Evolutionary conservation across 495 filamentous ascomycete species (phyloP), one percentile per base, ranked within the genome.

Genomic region (Parathielavia hyrcaniae): DNA sequence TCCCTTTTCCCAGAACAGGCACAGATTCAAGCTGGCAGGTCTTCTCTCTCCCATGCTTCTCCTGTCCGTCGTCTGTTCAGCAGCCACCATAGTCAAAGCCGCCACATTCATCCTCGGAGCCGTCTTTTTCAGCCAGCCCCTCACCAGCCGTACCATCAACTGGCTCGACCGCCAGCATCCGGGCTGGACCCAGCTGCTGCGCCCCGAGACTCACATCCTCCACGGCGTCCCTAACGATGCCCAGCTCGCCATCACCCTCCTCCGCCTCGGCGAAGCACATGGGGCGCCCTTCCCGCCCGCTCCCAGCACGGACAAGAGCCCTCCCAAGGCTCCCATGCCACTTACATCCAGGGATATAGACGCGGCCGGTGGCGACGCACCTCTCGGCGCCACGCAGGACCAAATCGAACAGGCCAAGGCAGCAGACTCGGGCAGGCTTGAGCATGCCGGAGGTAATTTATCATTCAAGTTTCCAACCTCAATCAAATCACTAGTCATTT

Each of bases 241-340:
- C 40, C 40, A 43, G 40, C 40, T 43, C 40, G 40, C 40, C 40
- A 43, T 43, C 40, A 43, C 40, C 14, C 40, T 43, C 40, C 40
- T 43, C 8, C 40, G 40, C 40, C 40, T 43, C 40, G 40, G 40
- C 40, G 40, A 43, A 43, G 40, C 40, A n/a, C 40, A 43, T n/a
- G 40, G 40, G 17, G n/a, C 40, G 14, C 40, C 40, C 16, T 43
- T 43, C 40, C 40, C 40, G 6, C 40, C 40, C 16, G 40, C 40
- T n/a, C 40, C 40, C 40, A 43, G 40, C 40, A 43, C 40, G 14
- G n/a, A 43, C 40, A 17, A 43, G 9, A 17, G 40, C 14, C 40
- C 40, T 17, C 40, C 40, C 40, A 5, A 43, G 40, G 40, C 17
- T 6, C 40, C 40, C 14, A 1, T 43, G 40, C 16, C 17, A 14